Conservation (phyloP, 768 basidiomycete genomes). For the Kwoniella sp. region DNA sequence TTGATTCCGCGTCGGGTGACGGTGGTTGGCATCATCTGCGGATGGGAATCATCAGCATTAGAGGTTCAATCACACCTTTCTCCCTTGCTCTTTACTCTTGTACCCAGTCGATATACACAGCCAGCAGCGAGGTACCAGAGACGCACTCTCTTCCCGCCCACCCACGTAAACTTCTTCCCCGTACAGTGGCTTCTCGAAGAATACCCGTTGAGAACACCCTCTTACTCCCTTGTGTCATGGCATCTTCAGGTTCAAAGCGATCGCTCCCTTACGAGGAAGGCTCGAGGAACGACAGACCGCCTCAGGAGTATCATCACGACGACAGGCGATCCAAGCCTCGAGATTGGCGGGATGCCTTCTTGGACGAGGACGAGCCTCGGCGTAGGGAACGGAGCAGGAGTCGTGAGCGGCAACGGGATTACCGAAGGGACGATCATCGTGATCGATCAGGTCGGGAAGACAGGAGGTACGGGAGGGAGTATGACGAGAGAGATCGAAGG, state of each 20-base stretch:
- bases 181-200: not conserved
- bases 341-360: slow-evolving; percentile 49
- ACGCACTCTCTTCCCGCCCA: not conserved
- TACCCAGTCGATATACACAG: not conserved
- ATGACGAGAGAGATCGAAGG: slow-evolving; percentile 39
- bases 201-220: slow-evolving; percentile 14
- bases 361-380: slow-evolving; percentile 34
- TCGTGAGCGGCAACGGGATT: slow-evolving; percentile 18
- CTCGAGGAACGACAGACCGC: not conserved
- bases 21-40: too few species aligned
- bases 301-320: slow-evolving; percentile 1
- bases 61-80: not conserved
- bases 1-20: too few species aligned
- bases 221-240: slow-evolving; percentile 23
- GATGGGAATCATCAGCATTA: too few species aligned
- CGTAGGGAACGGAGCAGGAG: slow-evolving; percentile 19
- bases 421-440: slow-evolving; percentile 13
- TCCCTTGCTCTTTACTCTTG: not conserved
- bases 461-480: slow-evolving; percentile 18
- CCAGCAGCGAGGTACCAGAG: slow-evolving; percentile 5
- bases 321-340: slow-evolving; percentile 32
- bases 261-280: slow-evolving; percentile 1
- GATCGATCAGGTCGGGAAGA: too few species aligned
- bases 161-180: slow-evolving; percentile 24
- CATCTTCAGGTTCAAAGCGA: slow-evolving; percentile 30